Evolutionary conservation across 495 filamentous ascomycete species (phyloP).

Genomic region (Hamigera avellanea): DNA sequence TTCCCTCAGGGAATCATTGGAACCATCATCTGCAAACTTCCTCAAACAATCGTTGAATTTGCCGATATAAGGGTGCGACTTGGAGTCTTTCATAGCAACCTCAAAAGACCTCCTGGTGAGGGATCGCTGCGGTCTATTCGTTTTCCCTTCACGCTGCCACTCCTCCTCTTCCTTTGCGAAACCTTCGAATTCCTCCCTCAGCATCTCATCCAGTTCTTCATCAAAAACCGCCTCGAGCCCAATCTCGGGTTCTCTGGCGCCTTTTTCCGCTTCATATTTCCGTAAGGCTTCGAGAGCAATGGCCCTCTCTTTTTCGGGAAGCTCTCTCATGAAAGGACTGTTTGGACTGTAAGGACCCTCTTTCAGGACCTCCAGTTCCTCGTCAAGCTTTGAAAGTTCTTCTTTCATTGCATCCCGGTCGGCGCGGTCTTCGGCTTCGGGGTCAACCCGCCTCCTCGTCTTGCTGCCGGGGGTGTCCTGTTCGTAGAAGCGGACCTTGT

Average conservation of each 20-base stretch:
- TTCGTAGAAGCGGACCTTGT: conserved; percentile 35
- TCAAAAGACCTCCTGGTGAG: conserved; percentile 12
- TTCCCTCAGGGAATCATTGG: conserved; percentile 17
- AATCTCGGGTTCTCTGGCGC: conserved; percentile 10
- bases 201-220: conserved; percentile 31
- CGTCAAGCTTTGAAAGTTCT: conserved; percentile 38
- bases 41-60: conserved; percentile 22
- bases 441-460: conserved; percentile 27
- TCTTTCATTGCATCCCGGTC: conserved; percentile 33
- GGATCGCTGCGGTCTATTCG: conserved; percentile 11
- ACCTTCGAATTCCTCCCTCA: conserved; percentile 30
- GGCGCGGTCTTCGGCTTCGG: conserved; percentile 39
- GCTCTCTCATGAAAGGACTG: conserved; percentile 27
- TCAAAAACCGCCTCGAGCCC: conserved; percentile 31
- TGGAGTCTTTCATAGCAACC: conserved; percentile 9
- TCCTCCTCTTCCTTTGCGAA: conserved; percentile 29
- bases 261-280: conserved; percentile 26
- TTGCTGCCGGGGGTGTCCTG: conserved; percentile 24
- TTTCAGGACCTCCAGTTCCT: conserved; percentile 37
- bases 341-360: conserved; percentile 31
- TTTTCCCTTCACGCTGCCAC: conserved; percentile 14
- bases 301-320: conserved; percentile 28
- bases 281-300: conserved; percentile 31
- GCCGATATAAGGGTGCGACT: conserved; percentile 19
- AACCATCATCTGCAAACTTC: conserved; percentile 10